Conservation (phyloP, 2,329 filamentous ascomycete species). For the Aspergillus hiratsukae region DNA sequence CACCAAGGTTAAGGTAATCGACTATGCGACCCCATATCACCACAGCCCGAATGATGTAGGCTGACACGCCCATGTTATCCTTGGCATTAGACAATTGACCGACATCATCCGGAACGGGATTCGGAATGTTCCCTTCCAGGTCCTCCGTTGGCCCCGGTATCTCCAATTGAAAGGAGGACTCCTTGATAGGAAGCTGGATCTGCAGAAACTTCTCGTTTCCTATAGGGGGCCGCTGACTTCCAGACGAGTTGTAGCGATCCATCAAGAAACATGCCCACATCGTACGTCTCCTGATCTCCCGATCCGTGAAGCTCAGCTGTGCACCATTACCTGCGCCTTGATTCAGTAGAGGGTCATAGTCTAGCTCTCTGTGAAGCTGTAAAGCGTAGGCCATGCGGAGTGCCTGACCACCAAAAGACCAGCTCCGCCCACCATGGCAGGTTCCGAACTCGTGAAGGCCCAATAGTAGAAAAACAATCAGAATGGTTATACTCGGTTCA, state of each 20-base stretch:
- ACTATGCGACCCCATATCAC: slow-evolving; percentile 87
- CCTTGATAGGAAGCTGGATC: slow-evolving; percentile 85
- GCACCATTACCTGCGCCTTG: slow-evolving; percentile 53
- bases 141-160: slow-evolving; percentile 84
- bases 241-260: slow-evolving; percentile 96
- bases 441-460: slow-evolving; percentile 95
- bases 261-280: slow-evolving; percentile 99
- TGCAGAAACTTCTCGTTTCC: slow-evolving; percentile 84
- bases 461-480: slow-evolving; percentile 83
- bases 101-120: slow-evolving; percentile 58
- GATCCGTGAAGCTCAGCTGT: slow-evolving; percentile 81
- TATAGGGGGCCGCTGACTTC: slow-evolving; percentile 86
- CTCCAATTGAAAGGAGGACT: slow-evolving; percentile 84
- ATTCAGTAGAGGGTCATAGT: slow-evolving; percentile 68
- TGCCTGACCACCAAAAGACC: slow-evolving; percentile 91
- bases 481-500: slow-evolving; percentile 90
- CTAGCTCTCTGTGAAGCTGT: slow-evolving; percentile 86
- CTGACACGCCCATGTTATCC: slow-evolving; percentile 90
- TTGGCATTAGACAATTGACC: slow-evolving; percentile 62
- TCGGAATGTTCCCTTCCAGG: slow-evolving; percentile 65
- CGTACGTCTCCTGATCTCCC: slow-evolving; percentile 83
- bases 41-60: slow-evolving; percentile 81
- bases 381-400: slow-evolving; percentile 96
- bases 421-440: slow-evolving; percentile 91
- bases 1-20: slow-evolving; percentile 84